Percentiles rank a stretch among this genome's conserved stretches.
These are phyloP conservation scores for Tolypocladium amazonense DNA, from an alignment of 2,329 filamentous ascomycete genomes.

Conservation along the genomic window DNA sequence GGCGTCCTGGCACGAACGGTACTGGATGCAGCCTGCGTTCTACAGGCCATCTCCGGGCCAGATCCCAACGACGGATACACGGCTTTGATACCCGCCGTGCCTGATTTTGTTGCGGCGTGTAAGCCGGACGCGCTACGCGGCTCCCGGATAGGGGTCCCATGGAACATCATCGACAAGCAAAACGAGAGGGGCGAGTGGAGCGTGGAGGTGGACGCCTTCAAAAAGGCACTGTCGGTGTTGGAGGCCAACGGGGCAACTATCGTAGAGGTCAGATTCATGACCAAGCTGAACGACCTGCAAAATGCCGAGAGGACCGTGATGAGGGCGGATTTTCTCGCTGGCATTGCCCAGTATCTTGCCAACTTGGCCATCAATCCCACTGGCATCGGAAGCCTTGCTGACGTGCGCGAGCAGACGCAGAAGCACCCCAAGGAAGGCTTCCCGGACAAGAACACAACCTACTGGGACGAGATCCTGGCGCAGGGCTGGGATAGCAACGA, in stretches of 20 bases:
- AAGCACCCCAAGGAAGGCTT: slow-evolving; percentile 42
- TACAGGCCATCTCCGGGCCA: slow-evolving; percentile 51
- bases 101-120: slow-evolving; percentile 50
- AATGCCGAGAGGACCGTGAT: slow-evolving; percentile 29
- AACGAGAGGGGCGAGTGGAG: slow-evolving; percentile 6
- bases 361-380: slow-evolving; percentile 42
- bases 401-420: slow-evolving; percentile 46
- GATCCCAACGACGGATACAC: slow-evolving; percentile 52
- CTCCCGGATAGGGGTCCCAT: slow-evolving; percentile 51
- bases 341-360: slow-evolving; percentile 45
- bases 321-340: slow-evolving; percentile 46
- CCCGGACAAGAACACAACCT: slow-evolving; percentile 45
- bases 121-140: slow-evolving; percentile 40
- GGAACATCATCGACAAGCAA: slow-evolving; percentile 39
- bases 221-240: slow-evolving; percentile 38
- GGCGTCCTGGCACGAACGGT: slow-evolving; percentile 53
- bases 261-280: slow-evolving; percentile 37
- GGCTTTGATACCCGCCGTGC: slow-evolving; percentile 27
- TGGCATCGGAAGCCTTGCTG: slow-evolving; percentile 39
- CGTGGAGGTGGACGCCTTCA: slow-evolving; percentile 35
- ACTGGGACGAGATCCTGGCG: slow-evolving; percentile 42
- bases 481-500: slow-evolving; percentile 44
- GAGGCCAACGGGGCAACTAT: slow-evolving; percentile 45
- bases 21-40: slow-evolving; percentile 47
- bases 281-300: neutral